A percentile compares a stretch with the other conserved stretches of the same genome.
phyloP scores from a whole-genome alignment of 2,329 filamentous ascomycete genomes.

The Nemania sp. region DNA sequence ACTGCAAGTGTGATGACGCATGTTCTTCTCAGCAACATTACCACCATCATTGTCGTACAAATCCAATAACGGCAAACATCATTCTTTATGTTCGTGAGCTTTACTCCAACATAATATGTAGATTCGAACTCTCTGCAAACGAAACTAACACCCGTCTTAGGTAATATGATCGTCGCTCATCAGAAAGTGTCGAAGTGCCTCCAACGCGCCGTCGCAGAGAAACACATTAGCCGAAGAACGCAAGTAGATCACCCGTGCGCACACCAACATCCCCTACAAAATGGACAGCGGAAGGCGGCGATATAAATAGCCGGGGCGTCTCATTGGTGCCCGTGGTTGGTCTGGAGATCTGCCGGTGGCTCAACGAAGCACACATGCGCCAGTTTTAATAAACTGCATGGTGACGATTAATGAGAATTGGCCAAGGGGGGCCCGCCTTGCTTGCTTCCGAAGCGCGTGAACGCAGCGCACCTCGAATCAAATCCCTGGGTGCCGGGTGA shows the following conservation, averaged over 20 bases:
- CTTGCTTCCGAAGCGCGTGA: slow-evolving; percentile 18
- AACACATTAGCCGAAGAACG: slow-evolving; percentile 27
- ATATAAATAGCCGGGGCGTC: slow-evolving; percentile 22
- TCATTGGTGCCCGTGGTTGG: slow-evolving; percentile 14
- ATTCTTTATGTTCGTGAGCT: too few relatives aligned
- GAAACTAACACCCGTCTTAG: not conserved
- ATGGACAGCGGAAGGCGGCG: not conserved
- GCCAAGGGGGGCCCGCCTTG: not conserved
- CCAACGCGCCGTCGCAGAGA: slow-evolving; percentile 18
- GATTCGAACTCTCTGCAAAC: too few relatives aligned
- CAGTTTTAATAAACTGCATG: slow-evolving; percentile 12
- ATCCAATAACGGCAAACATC: too few relatives aligned
- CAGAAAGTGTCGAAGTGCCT: not conserved
- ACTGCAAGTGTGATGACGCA: too few relatives aligned
- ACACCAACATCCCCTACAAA: not conserved
- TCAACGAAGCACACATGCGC: slow-evolving; percentile 1
- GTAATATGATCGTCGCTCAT: not conserved
- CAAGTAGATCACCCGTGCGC: slow-evolving; percentile 9
- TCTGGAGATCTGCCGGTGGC: slow-evolving; percentile 21
- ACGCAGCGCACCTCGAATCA: too few relatives aligned
- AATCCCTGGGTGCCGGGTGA: slow-evolving; percentile 16
- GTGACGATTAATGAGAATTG: not conserved
- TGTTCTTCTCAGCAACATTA: too few relatives aligned
- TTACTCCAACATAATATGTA: too few relatives aligned
- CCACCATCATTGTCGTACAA: too few relatives aligned